Evolutionary conservation across 2,329 filamentous ascomycete species (phyloP), one percentile per base, ranked within the genome.

Genomic region (Fusarium denticulatum): DNA sequence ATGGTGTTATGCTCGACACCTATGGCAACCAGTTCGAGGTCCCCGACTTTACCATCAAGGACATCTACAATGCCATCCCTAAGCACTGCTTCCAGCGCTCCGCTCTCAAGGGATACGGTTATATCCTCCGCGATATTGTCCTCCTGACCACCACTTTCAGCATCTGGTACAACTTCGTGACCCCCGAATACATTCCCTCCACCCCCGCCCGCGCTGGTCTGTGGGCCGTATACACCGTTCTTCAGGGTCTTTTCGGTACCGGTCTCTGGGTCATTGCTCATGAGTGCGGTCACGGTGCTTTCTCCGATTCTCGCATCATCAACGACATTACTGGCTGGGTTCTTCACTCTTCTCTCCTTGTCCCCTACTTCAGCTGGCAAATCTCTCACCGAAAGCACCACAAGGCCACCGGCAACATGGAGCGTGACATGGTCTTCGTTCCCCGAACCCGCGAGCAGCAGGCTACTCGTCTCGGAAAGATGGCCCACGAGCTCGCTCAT

Each of bases 281-380:
- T 85, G 96, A 99, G 88, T 99, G 96, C 82, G 96, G 96, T 76
- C 96, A 99, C 86, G 94, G 96, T 83, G 92, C 96, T 69, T 98
- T 99, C 88, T 98, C 96, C 47, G 87, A 93, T n/a, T 98, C 94
- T 79, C 96, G 94, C 86, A 86, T 90, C 16, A 85, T 98, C 81
- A 98, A 98, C 86, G 95, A 98, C 84, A 90, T 93, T 32, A 94
- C 96, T 66, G 96, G 96, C 79, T 98, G 94, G 94, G 83, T 97
- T 81, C 90, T 94, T 78, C 96, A 98, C 87, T 97, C 95, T 42
- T 84, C 91, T 49, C 90, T 98, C 43, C 88, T 98, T 64, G 96
- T 99, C 55, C 96, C 96, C 28, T 99, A 98, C 87, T 99, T 98
- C 87, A 97, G 94, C 82, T 99, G 96, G 96, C 97, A 99, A 87